Evolutionary conservation across 192 early-diverging fungal genomes (phyloP), one percentile per base, ranked within the genome.

Genomic region (Gaertneriomyces semiglobifer): DNA sequence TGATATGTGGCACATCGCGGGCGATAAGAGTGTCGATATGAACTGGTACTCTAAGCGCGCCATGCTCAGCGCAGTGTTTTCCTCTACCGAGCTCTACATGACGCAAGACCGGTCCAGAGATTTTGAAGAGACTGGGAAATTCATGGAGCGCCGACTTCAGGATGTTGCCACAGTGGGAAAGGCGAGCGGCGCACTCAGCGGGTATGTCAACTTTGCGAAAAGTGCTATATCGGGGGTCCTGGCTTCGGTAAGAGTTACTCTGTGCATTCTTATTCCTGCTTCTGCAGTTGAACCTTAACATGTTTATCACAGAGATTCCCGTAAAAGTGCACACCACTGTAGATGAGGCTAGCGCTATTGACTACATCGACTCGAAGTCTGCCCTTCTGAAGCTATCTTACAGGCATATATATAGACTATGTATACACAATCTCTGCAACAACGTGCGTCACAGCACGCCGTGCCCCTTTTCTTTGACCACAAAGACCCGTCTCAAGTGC

Each of bases 31-130:
- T 44, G 78, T 84, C 7, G 89, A 91, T 73, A 84, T 91, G 81
- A 89, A 93, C 75, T 98, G 90, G 90, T 95, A 98, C 71, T 85
- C 84, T 51, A 90, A 90, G 63, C 82, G 95, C 16, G 85, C 85
- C 44, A 77, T 85, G 10, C 79, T 98, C 43, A 91, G 92, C 3
- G 88, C 84, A 19, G 86, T 92, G 8, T 98, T 94, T 58, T 81
- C 92, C 8, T 85, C 92, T 0, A 87, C 95, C 9, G 93, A 98
- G 73, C 71, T 98, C 50, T 98, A 88, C 73, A 93, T 98, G 93
- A 90, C 89, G 14, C 89, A 91, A 70, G 95, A 98, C 65, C 74
- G 76, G 44, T 93, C 93, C 6, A 84, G 88, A 9, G 81, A 86
- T 46, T 86, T 79, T 70, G 71, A 68, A 11, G 88, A 85, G 25